Conservation (phyloP, 768 basidiomycete genomes). For the Aureoboletus auriporus region DNA sequence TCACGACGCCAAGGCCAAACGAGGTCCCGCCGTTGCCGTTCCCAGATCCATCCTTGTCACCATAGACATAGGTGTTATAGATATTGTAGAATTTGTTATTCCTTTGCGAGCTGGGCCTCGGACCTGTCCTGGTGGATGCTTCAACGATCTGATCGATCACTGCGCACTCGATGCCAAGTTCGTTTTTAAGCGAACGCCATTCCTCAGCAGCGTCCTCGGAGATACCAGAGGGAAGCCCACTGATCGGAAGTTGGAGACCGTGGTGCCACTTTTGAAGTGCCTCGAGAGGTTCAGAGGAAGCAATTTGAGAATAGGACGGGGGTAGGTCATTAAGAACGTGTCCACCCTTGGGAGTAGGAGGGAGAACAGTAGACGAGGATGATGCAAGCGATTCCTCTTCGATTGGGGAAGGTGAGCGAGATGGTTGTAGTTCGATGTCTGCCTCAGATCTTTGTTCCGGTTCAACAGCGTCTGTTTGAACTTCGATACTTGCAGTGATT, state of each 20-base stretch:
- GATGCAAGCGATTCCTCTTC: slow-evolving; percentile 60
- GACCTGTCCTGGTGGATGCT: slow-evolving; percentile 33
- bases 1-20: slow-evolving; percentile 34
- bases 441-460: slow-evolving; percentile 35
- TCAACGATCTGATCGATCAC: slow-evolving; percentile 71
- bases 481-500: slow-evolving; percentile 47
- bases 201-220: slow-evolving; percentile 67
- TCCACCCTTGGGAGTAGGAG: slow-evolving; percentile 61
- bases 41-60: slow-evolving; percentile 35
- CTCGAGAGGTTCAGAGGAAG: slow-evolving; percentile 49
- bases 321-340: slow-evolving; percentile 50
- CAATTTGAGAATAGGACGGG: slow-evolving; percentile 66
- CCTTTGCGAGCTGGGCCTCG: slow-evolving; percentile 33
- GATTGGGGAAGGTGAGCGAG: slow-evolving; percentile 43
- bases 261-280: slow-evolving; percentile 69
- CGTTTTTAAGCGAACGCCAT: slow-evolving; percentile 76
- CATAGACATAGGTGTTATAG: slow-evolving; percentile 70
- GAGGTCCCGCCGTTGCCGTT: slow-evolving; percentile 13
- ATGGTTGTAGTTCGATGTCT: slow-evolving; percentile 25
- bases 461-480: slow-evolving; percentile 54
- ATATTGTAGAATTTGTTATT: slow-evolving; percentile 77
- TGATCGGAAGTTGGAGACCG: slow-evolving; percentile 46
- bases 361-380: slow-evolving; percentile 69
- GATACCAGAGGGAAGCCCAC: slow-evolving; percentile 47
- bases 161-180: slow-evolving; percentile 71